phyloP scores from a whole-genome alignment of 345 rosid species.

The Brassica carinata region DNA sequence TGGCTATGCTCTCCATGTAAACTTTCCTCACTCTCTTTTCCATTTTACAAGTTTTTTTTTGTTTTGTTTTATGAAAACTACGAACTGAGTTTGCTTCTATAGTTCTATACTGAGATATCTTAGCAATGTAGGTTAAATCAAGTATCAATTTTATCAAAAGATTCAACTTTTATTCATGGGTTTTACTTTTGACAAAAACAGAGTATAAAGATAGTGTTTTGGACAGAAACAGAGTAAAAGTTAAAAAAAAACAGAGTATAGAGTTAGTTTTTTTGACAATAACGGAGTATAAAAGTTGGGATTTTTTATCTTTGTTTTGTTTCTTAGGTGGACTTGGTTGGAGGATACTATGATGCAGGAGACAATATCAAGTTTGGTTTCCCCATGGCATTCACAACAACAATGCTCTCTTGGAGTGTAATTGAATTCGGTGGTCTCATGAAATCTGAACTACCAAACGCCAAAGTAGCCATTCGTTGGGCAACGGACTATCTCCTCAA shows the following conservation, averaged over 20 bases:
- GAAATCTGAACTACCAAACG: conserved; percentile 71
- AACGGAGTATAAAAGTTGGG: background rate
- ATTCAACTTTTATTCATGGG: conserved; percentile 9
- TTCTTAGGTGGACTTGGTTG: conserved; percentile 83
- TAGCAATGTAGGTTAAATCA: conserved; percentile 25
- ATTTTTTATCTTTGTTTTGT: background rate
- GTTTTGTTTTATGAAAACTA: conserved; percentile 8
- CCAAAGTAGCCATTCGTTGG: conserved; percentile 88
- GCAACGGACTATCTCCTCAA: conserved; percentile 89
- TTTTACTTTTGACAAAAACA: background rate
- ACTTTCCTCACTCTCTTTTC: conserved; percentile 1
- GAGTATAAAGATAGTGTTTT: background rate
- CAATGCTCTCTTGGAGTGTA: conserved; percentile 96
- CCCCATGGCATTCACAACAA: conserved; percentile 96
- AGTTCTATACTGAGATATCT: conserved; percentile 23
- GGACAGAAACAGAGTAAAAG: background rate
- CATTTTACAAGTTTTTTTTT: background rate
- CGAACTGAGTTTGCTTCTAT: conserved; percentile 36
- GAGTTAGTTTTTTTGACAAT: no score
- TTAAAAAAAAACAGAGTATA: background rate
- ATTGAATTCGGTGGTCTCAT: conserved; percentile 89
- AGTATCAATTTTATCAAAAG: conserved; percentile 3
- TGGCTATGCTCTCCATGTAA: conserved; percentile 76
- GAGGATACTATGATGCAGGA: conserved; percentile 99
- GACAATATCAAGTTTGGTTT: conserved; percentile 96